Conservation (phyloP, 768 basidiomycete genomes). For the Zangia roseola region DNA sequence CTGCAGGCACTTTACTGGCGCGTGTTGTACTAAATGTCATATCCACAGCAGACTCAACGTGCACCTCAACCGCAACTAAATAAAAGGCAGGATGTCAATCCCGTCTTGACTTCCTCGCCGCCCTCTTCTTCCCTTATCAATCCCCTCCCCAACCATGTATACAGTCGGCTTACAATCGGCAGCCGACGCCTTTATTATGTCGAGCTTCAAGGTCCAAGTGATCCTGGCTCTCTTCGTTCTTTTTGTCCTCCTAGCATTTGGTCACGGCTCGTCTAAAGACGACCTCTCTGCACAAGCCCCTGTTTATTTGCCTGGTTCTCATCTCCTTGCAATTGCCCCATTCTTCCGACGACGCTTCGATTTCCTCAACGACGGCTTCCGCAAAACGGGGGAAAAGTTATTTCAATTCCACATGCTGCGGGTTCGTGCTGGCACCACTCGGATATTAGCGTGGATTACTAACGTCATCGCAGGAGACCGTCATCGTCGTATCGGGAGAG, state of each 20-base stretch:
- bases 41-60: constrained; percentile 25
- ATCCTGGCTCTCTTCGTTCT: constrained; percentile 33
- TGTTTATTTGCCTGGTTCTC: constrained; percentile 54
- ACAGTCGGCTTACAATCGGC: constrained; percentile 42
- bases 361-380: constrained; percentile 72
- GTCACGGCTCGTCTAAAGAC: constrained; percentile 41
- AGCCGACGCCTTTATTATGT: constrained; percentile 36
- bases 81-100: constrained; percentile 29
- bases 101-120: constrained; percentile 21
- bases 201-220: constrained; percentile 34
- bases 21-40: constrained; percentile 26
- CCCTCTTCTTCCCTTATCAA: constrained; percentile 21
- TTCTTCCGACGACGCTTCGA: constrained; percentile 73
- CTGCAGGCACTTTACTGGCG: constrained; percentile 23
- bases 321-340: constrained; percentile 56
- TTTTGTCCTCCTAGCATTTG: constrained; percentile 40
- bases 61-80: constrained; percentile 10
- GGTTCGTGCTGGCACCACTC: constrained; percentile 42
- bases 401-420: constrained; percentile 70
- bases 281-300: constrained; percentile 45
- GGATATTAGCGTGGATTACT: constrained; percentile 13
- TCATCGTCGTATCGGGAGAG: constrained; percentile 77
- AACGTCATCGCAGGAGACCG: constrained; percentile 53
- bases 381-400: constrained; percentile 59
- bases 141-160: constrained; percentile 35